These are phyloP conservation scores for Zea luxurians DNA, from an alignment of 176 grass and related monocot species.

Conservation along the genomic window DNA sequence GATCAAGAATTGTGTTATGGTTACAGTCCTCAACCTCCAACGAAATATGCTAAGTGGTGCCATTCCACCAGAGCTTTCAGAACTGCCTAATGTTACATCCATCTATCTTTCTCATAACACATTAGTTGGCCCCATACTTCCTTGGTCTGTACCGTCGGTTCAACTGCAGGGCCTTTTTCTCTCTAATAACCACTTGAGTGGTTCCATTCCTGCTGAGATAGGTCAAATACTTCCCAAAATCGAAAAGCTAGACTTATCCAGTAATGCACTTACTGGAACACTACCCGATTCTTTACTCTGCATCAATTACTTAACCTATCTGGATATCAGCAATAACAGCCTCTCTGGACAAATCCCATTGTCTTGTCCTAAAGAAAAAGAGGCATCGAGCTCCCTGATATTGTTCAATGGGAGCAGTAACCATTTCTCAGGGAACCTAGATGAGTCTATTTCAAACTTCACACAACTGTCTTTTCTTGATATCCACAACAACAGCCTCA, in stretches of 20 bases:
- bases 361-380: slow-evolving; percentile 37
- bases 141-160: slow-evolving; percentile 48
- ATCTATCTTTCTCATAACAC: slow-evolving; percentile 78
- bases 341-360: slow-evolving; percentile 75
- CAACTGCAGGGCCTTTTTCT: slow-evolving; percentile 83
- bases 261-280: slow-evolving; percentile 67
- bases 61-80: slow-evolving; percentile 71
- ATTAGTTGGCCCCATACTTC: slow-evolving; percentile 63
- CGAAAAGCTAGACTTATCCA: slow-evolving; percentile 70
- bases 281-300: slow-evolving; percentile 67
- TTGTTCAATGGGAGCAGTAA: slow-evolving; percentile 89
- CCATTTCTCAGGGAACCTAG: slow-evolving; percentile 64
- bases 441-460: slow-evolving; percentile 74
- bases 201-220: slow-evolving; percentile 66
- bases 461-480: slow-evolving; percentile 78
- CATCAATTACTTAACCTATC: slow-evolving; percentile 49
- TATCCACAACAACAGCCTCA: slow-evolving; percentile 81
- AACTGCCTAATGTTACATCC: slow-evolving; percentile 65
- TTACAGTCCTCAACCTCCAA: slow-evolving; percentile 72
- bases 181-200: slow-evolving; percentile 76
- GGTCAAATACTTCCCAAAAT: slow-evolving; percentile 64
- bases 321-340: slow-evolving; percentile 83
- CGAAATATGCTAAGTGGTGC: slow-evolving; percentile 76
- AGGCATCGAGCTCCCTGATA: slow-evolving; percentile 57
- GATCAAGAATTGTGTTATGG: slow-evolving; percentile 64